Evolutionary conservation across 2,329 filamentous ascomycete species (phyloP), one percentile per base, ranked within the genome.

Genomic region (Westerdykella aurantiaca): DNA sequence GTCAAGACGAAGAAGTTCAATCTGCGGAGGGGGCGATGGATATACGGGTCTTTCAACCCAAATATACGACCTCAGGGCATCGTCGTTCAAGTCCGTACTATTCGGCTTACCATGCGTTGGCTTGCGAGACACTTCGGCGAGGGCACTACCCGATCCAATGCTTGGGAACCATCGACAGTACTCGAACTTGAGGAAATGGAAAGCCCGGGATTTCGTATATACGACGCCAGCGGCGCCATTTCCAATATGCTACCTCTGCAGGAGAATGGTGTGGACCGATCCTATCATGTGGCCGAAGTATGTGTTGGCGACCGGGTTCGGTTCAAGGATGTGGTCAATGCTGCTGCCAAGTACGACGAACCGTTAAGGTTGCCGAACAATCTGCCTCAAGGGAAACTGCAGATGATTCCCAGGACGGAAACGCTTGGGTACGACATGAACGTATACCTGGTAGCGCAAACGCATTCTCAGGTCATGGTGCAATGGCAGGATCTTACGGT

Each of bases 351-450:
- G 51, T 81, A 81, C 52, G 66, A 72, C 41, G 64, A 64, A 5
- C 53, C 63, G 0, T 59, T 50, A 14, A 53, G 45, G 18, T 37
- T 56, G 29, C 37, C 38, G 10, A 57, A 64, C 41, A 60, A 61
- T 35, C 53, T 54, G n/a, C 53, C 60, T 1, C 64, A 72, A 38
- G 70, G 70, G 16, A 68, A 63, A 33, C 60, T 78, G 34, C 61
- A 64, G 12, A 66, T 66, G 16, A 69, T 79, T 22, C 65, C 74
- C 18, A 61, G 71, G 9, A 69, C 69, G 3, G 67, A 74, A 17
- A 73, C 71, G 7, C 64, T 75, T 34, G 78, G 78, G 1, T 80
- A 76, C 55, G 79, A 83, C 50, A 60, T 81, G 49, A 82, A 82
- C 47, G 70, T 79, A 2, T 80, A 75, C 50, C 69, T 73, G 11